phyloP scores from a whole-genome alignment of 2,329 filamentous ascomycete species.

The Aspergillus udagawae region DNA sequence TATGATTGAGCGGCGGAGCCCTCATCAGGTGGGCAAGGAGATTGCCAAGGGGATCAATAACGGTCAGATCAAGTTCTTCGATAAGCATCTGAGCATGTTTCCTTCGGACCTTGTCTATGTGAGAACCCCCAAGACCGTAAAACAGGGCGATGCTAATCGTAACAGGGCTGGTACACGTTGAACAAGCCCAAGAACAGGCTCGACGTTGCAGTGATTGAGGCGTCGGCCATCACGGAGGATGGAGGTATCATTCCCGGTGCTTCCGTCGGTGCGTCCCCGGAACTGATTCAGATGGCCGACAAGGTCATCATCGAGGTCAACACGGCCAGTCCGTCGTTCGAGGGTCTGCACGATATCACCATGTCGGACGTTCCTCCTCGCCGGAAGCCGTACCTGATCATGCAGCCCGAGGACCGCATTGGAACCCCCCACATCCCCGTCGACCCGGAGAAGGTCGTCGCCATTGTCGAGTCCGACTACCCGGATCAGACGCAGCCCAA shows the following conservation, averaged over 20 bases:
- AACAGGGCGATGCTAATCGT: slow-evolving; percentile 7
- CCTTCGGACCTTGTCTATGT: slow-evolving; percentile 79
- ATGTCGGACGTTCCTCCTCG: slow-evolving; percentile 78
- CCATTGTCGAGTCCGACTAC: slow-evolving; percentile 80
- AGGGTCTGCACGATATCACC: slow-evolving; percentile 86
- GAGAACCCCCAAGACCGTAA: slow-evolving; percentile 20
- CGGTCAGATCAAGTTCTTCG: slow-evolving; percentile 85
- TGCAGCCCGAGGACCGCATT: slow-evolving; percentile 80
- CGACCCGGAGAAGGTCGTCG: slow-evolving; percentile 79
- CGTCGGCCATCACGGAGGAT: slow-evolving; percentile 80
- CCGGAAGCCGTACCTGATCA: slow-evolving; percentile 82
- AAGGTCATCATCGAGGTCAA: slow-evolving; percentile 94
- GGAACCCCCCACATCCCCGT: slow-evolving; percentile 77
- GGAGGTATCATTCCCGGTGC: slow-evolving; percentile 85
- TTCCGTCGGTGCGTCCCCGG: slow-evolving; percentile 78
- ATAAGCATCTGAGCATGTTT: slow-evolving; percentile 93
- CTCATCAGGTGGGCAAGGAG: slow-evolving; percentile 86
- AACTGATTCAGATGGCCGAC: slow-evolving; percentile 85
- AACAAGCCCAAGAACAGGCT: slow-evolving; percentile 69
- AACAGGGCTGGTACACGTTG: slow-evolving; percentile 74
- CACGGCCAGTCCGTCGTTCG: slow-evolving; percentile 76
- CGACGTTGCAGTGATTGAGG: slow-evolving; percentile 81
- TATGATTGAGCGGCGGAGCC: slow-evolving; percentile 82
- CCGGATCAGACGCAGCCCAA: slow-evolving; percentile 73
- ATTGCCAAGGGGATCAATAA: slow-evolving; percentile 89